These are phyloP conservation scores for Exophiala dermatitidis DNA, from an alignment of 2,329 filamentous ascomycete genomes.

Conservation along the genomic window DNA sequence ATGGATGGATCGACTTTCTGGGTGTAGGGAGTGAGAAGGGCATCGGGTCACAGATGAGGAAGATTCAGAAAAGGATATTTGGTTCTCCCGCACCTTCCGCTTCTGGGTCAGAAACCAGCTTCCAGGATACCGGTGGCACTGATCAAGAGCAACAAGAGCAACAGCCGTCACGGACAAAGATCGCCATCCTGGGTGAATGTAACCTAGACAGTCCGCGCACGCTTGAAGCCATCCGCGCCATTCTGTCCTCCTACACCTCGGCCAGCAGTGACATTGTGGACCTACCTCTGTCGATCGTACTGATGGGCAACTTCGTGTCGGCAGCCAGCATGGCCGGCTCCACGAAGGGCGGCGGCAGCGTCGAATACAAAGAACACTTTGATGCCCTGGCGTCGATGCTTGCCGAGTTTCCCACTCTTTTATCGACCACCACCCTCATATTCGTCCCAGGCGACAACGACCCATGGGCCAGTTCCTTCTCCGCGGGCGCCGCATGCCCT, in stretches of 20 bases:
- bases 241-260: slow-evolving; percentile 66
- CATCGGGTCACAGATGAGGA: slow-evolving; percentile 73
- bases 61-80: slow-evolving; percentile 65
- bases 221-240: slow-evolving; percentile 69
- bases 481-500: slow-evolving; percentile 41
- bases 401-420: slow-evolving; percentile 71
- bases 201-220: slow-evolving; percentile 79
- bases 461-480: slow-evolving; percentile 85
- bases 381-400: slow-evolving; percentile 77
- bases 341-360: slow-evolving; percentile 67
- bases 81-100: slow-evolving; percentile 21
- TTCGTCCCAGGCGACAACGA: slow-evolving; percentile 97
- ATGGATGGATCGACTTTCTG: slow-evolving; percentile 96
- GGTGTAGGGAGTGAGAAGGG: slow-evolving; percentile 85
- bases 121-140: not conserved
- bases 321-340: slow-evolving; percentile 52
- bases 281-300: slow-evolving; percentile 69
- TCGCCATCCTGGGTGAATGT: slow-evolving; percentile 77
- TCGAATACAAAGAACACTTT: slow-evolving; percentile 96
- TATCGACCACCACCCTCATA: slow-evolving; percentile 74
- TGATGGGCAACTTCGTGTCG: slow-evolving; percentile 75
- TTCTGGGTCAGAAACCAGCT: too few species aligned
- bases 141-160: slow-evolving; percentile 29
- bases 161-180: slow-evolving; percentile 37
- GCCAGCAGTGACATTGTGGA: slow-evolving; percentile 47